phyloP scores from a whole-genome alignment of 345 rosid genomes.

The Murraya koenigii region DNA sequence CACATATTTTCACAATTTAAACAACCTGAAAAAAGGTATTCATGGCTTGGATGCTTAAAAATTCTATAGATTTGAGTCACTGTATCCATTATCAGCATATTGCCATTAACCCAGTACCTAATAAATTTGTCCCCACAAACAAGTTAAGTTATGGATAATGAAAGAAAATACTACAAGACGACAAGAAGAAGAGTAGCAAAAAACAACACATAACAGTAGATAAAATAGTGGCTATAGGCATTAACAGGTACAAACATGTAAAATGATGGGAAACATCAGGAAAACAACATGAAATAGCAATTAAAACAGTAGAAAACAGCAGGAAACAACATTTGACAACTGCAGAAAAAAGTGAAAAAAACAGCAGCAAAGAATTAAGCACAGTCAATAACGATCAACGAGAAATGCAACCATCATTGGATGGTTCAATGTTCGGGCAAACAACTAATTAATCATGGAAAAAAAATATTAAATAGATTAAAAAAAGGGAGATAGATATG shows the following conservation, averaged over 20 bases:
- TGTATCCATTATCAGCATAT: constrained; percentile 67
- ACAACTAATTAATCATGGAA: not conserved
- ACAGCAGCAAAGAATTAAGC: not conserved
- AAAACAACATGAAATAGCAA: too few species aligned
- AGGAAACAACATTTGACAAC: too few species aligned
- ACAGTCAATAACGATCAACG: not conserved
- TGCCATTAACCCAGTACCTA: constrained; percentile 70
- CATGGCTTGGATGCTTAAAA: constrained; percentile 63
- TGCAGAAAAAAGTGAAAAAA: too few species aligned
- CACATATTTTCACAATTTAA: not conserved
- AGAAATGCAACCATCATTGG: not conserved
- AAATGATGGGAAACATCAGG: too few species aligned
- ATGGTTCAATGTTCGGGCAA: constrained; percentile 3
- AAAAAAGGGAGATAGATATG: too few species aligned
- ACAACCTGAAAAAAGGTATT: constrained; percentile 74
- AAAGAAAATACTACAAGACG: too few species aligned
- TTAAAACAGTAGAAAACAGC: too few species aligned
- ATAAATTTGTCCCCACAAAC: constrained; percentile 65
- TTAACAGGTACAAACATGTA: not conserved
- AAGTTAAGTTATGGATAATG: constrained; percentile 8
- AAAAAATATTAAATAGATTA: too few species aligned
- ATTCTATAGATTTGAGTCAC: constrained; percentile 63
- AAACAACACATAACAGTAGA: too few species aligned
- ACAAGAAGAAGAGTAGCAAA: too few species aligned
- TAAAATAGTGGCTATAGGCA: too few species aligned